These are phyloP conservation scores for Neoarthrinium moseri DNA, from an alignment of 2,329 filamentous ascomycete species.

Conservation along the genomic window DNA sequence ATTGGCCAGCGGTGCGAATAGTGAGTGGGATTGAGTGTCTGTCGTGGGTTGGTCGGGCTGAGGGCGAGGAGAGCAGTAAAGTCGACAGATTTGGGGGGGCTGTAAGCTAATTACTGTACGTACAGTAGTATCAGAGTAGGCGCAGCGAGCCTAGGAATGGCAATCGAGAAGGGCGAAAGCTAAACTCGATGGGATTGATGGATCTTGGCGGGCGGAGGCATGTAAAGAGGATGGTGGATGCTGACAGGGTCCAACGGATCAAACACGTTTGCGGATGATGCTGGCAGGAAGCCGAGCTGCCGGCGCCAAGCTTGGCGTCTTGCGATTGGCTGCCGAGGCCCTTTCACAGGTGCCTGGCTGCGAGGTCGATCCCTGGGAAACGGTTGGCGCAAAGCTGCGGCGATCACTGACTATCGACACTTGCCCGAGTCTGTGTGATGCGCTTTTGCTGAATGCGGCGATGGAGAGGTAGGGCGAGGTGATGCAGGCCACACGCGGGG, in stretches of 20 bases:
- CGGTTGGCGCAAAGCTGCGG: not conserved
- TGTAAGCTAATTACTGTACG: no score
- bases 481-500: not conserved
- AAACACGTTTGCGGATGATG: conserved; percentile 8
- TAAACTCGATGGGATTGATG: not conserved
- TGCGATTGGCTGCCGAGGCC: conserved; percentile 3
- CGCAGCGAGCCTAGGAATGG: no score
- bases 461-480: not conserved
- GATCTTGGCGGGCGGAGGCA: not conserved
- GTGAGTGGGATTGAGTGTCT: not conserved
- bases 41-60: not conserved
- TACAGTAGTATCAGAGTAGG: no score
- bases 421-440: not conserved
- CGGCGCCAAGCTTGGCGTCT: conserved; percentile 3
- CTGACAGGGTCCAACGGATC: conserved; percentile 2
- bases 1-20: no score
- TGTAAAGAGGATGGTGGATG: not conserved
- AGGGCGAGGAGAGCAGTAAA: no score
- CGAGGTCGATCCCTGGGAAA: conserved; percentile 3
- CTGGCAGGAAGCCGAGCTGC: conserved; percentile 4
- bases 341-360: not conserved
- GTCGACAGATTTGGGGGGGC: no score
- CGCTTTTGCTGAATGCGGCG: no score
- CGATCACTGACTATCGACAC: conserved; percentile 3
- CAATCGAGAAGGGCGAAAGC: no score